phyloP scores from a whole-genome alignment of 805 yeast species.

The Candida schatavii region DNA sequence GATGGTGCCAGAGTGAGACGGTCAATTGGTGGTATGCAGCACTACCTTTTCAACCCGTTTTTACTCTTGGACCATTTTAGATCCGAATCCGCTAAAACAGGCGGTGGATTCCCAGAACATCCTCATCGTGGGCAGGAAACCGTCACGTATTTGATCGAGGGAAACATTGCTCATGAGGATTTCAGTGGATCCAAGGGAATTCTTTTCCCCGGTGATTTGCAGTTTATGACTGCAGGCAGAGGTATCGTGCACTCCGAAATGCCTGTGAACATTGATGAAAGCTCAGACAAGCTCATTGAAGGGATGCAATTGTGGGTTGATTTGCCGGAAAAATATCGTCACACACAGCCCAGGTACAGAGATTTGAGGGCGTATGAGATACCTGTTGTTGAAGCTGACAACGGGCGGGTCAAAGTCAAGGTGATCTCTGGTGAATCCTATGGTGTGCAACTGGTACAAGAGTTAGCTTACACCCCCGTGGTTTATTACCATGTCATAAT shows the following conservation, averaged over 20 bases:
- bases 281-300: slow-evolving; percentile 34
- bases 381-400: slow-evolving; percentile 34
- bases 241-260: slow-evolving; percentile 31
- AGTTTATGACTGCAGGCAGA: slow-evolving; percentile 24
- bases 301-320: slow-evolving; percentile 92
- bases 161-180: slow-evolving; percentile 36
- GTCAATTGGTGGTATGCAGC: slow-evolving; percentile 65
- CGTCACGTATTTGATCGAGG: slow-evolving; percentile 29
- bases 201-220: slow-evolving; percentile 21
- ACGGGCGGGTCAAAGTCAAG: slow-evolving; percentile 23
- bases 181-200: slow-evolving; percentile 23
- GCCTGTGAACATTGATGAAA: slow-evolving; percentile 87
- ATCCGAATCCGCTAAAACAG: slow-evolving; percentile 43
- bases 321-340: slow-evolving; percentile 61
- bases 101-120: slow-evolving; percentile 48
- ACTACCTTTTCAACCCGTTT: slow-evolving; percentile 79
- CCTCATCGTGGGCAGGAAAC: slow-evolving; percentile 42
- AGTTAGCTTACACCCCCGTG: slow-evolving; percentile 79
- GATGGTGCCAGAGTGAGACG: slow-evolving; percentile 85
- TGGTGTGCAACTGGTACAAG: slow-evolving; percentile 69
- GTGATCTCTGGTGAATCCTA: slow-evolving; percentile 77
- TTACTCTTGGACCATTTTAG: slow-evolving; percentile 77
- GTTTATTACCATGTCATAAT: slow-evolving; percentile 66
- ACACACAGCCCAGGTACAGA: slow-evolving; percentile 23
- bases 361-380: slow-evolving; percentile 21